Base-by-base conservation (phyloP, 768 basidiomycete genomes). In the Stropharia rugosoannulata region DNA sequence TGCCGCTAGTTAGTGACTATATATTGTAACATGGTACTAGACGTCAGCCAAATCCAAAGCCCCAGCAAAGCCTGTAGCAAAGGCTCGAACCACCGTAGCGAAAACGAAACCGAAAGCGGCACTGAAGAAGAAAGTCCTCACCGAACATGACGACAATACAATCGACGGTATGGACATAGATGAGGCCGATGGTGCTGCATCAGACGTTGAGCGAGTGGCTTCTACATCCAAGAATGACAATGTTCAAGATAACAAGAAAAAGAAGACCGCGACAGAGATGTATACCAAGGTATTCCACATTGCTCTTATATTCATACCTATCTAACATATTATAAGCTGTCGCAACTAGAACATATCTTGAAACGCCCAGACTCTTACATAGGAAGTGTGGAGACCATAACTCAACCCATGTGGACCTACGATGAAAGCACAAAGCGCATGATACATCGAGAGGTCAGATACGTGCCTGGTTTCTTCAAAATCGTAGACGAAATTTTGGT, bases 401-500 rank as follows among this genome's bases (percentile, higher is more conserved):
- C 85, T 0, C 90, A 95, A 67, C 63, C 73, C 25, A 94, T 98
- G 86, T 99, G 97, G 97, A 93, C 93, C 2, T 96, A 87, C 68
- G 94, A 98, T 69, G 77, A 83, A 1, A 87, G 86, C 36, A 83
- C 75, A 38, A 95, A 93, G 65, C 87, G 86, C 27, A 94, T 99
- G 87, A 84, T 84, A 1, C 72, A 85, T 64, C 81, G 88, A 65
- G 94, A 86, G 46, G 90, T 89, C 59, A 91, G 85, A 64, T 99
- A 89, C 66, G 95, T 98, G 2, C 97, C 97, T 0, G 97, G 95
- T 51, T 96, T 99, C 71, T 95, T 95, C 83, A 99, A 99, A 80
- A 99, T 99, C 65, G 89, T 99, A 12, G 97, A 99, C 66, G 97
- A 99, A 75, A 99, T 99, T 65, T 78, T 99, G 2, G 97, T 99